Base-by-base conservation (phyloP, 2,329 filamentous ascomycete genomes). In the Fusarium austroafricanum region DNA sequence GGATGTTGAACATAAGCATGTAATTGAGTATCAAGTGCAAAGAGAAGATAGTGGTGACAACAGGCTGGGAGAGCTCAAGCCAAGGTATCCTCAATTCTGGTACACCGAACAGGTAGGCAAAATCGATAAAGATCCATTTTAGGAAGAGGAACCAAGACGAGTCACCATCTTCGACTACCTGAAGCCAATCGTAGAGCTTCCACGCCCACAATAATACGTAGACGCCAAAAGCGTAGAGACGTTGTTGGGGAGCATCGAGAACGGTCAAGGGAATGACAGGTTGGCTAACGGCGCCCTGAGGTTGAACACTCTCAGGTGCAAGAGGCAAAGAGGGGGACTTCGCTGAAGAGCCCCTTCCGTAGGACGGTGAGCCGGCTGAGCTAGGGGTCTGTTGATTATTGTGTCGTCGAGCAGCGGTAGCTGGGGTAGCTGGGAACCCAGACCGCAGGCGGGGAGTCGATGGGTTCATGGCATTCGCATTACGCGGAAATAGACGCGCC, bases 91-190 rank as follows among this genome's bases (percentile, higher is more conserved):
- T 89, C 73, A 99, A 79, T 70, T 92, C 87, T 18, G 96, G 95
- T 54, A 99, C 82, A 10, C 92, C 92, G 77, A 96, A 97, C 67
- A 98, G 84, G 78, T 94, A 97, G 23, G 91, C 80, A 63, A 92
- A 91, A 80, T 99, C 96, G 67, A 99, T 87, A 59, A 89, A 84
- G 66, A 92, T 87, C 96, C 96, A 99, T 86, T 98, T 99, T 75
- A 97, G 82, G 76, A 97, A 97, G 47, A 95, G 86, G 86, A 89
- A 92, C 65, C 96, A 90, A n/a, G 94, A 97, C 74, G 93, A 90
- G 60, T 92, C 88, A 68, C 96, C 92, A 68, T 95, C 92, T 58
- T 94, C 90, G 38, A 94, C 85, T 65, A 95, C 81, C 58, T 87
- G 88, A 68, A 89, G 88, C 83, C 92, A 97, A 81, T 99, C 94